These are phyloP conservation scores for Haematococcus sp. DNA, from an alignment of 139 green algal species.

Conservation along the genomic window DNA sequence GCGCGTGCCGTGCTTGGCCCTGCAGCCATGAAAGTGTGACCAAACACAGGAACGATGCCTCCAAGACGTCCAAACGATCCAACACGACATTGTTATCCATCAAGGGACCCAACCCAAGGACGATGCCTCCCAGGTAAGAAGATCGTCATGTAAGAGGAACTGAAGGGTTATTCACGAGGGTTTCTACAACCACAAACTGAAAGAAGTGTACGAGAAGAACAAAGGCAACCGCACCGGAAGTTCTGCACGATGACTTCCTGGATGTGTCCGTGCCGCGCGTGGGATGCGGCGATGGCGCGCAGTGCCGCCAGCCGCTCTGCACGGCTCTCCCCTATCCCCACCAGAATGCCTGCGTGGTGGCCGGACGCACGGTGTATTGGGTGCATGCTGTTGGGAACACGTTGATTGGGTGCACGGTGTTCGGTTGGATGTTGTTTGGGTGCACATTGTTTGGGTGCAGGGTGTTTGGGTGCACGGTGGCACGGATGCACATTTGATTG, in stretches of 20 bases:
- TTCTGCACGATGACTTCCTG: slow-evolving; percentile 92
- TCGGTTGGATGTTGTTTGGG: not conserved
- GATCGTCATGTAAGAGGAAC: too few species aligned
- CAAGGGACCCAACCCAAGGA: too few species aligned
- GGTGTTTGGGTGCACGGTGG: slow-evolving; percentile 15
- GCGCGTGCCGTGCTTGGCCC: slow-evolving; percentile 67
- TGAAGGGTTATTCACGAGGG: too few species aligned
- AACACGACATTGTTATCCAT: too few species aligned
- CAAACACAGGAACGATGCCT: too few species aligned
- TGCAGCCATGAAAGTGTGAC: too few species aligned
- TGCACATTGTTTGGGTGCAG: too few species aligned
- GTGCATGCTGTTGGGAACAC: not conserved
- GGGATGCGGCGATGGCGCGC: slow-evolving; percentile 45
- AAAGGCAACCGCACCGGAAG: slow-evolving; percentile 66
- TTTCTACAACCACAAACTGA: too few species aligned
- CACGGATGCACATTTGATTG: too few species aligned
- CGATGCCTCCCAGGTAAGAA: too few species aligned
- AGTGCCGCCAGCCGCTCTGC: slow-evolving; percentile 64
- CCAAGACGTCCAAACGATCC: too few species aligned
- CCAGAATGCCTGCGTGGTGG: slow-evolving; percentile 60
- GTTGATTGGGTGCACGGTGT: not conserved
- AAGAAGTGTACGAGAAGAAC: too few species aligned
- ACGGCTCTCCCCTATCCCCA: slow-evolving; percentile 83
- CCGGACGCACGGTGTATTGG: not conserved
- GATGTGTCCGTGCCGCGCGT: slow-evolving; percentile 67